phyloP scores from a whole-genome alignment of 805 yeast genomes.

The Metschnikowia dekortorum region DNA sequence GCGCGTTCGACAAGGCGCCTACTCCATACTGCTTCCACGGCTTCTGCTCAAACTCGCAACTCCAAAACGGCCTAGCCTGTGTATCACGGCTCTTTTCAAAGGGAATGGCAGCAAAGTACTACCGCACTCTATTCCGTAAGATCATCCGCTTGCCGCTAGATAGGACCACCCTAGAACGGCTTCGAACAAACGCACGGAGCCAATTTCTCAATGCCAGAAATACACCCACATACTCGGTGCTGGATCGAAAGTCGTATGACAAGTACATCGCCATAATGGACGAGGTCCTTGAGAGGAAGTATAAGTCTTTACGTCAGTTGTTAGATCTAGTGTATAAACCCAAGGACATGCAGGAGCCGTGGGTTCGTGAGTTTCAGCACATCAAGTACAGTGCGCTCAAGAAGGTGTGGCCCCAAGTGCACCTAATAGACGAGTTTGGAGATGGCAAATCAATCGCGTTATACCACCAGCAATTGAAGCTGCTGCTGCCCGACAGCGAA shows the following conservation, averaged over 20 bases:
- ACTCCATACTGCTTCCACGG: too few relatives aligned
- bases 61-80: too few relatives aligned
- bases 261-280: conserved; percentile 17
- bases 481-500: conserved; percentile 5
- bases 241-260: conserved; percentile 13
- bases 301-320: conserved; percentile 20
- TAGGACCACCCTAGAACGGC: conserved; percentile 5
- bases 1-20: not conserved
- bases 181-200: conserved; percentile 12
- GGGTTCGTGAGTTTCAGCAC: conserved; percentile 20
- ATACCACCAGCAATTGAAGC: conserved; percentile 17
- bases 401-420: conserved; percentile 32
- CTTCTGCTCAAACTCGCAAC: not conserved
- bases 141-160: conserved; percentile 31
- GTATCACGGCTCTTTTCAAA: not conserved
- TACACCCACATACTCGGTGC: conserved; percentile 10
- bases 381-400: conserved; percentile 21
- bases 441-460: conserved; percentile 4
- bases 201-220: conserved; percentile 10
- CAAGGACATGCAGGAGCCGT: conserved; percentile 11
- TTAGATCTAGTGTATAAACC: conserved; percentile 27
- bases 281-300: conserved; percentile 25
- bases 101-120: conserved; percentile 7
- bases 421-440: conserved; percentile 26
- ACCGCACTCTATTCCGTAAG: conserved; percentile 22